Percentiles rank a stretch among this genome's conserved stretches.
These are phyloP conservation scores for Ramaria sp. DNA, from an alignment of 768 basidiomycete species.

Conservation along the genomic window DNA sequence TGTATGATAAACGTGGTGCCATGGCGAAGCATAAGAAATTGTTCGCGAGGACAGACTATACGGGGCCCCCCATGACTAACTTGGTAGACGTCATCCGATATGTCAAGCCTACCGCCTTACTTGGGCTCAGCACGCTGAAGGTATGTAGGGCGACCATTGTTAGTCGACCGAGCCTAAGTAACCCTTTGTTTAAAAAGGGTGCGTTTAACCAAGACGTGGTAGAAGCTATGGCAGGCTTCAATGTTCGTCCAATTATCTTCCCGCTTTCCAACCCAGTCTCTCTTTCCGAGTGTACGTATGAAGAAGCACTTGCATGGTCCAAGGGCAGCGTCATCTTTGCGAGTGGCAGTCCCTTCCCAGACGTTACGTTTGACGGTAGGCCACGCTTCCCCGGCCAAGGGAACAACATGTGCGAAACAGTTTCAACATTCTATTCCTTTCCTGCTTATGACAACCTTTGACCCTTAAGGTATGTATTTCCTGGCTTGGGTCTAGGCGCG, in stretches of 20 bases:
- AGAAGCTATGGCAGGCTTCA: conserved; percentile 65
- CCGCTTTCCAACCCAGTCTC: conserved; percentile 83
- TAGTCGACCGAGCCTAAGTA: background rate
- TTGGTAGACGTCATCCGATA: conserved; percentile 70
- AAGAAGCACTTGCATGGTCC: conserved; percentile 62
- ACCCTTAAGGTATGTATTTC: conserved; percentile 22
- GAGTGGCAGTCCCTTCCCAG: conserved; percentile 77
- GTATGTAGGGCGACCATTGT: conserved; percentile 22
- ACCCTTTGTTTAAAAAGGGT: conserved; percentile 27
- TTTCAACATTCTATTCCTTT: conserved; percentile 31
- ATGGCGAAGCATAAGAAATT: conserved; percentile 82
- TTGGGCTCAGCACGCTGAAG: conserved; percentile 81
- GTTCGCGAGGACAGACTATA: conserved; percentile 77
- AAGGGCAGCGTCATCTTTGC: conserved; percentile 76
- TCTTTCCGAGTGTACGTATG: conserved; percentile 74
- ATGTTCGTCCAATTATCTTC: conserved; percentile 82
- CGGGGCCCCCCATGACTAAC: conserved; percentile 61
- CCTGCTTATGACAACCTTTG: background rate
- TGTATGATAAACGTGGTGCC: conserved; percentile 64
- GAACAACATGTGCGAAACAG: conserved; percentile 75
- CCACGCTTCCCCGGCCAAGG: conserved; percentile 76
- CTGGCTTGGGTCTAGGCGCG: conserved; percentile 67
- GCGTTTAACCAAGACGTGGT: conserved; percentile 70
- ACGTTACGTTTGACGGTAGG: conserved; percentile 43
- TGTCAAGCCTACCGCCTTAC: conserved; percentile 79